Base-by-base conservation (phyloP, 257 asterid genomes). In the Solanum acaule region DNA sequence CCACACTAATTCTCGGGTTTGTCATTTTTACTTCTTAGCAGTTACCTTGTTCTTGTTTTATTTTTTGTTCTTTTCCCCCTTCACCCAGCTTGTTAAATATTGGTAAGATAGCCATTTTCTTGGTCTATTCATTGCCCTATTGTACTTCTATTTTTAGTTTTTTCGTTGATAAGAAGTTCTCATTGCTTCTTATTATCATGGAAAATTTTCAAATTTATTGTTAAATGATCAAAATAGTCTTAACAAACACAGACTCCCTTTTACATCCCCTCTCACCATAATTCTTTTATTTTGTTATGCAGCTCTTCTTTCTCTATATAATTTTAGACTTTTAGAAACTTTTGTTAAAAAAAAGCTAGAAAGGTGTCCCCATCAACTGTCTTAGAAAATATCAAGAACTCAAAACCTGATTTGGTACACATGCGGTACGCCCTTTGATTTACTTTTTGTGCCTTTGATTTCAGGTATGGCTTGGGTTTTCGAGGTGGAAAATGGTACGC, bases 381-480 rank as follows among this genome's bases (percentile, higher is more conserved):
- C 10, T 37, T 40, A 2, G 59, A 78, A 40, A 38, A 40, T 78
- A 22, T 14, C 35, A 42, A 79, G 65, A 27, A 27, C 16, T 44
- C 14, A 8, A 10, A 46, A 44, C 27, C 29, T 46, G 44, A 25
- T 81, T 81, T 31, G 7, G 5, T 42, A 7, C 63, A 15, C 63
- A 16, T 18, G 31, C 29, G 14, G 70, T 10, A 63, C 0, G 0
- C 42, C 42, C 42, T 18, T 81, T 49, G 16, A 70, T 78, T 13
- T 78, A 10, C 63, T 61, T n/a, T 59, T 25, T 38, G 31, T 61
- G 52, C 25, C 65, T 38, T 72, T 77, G 76, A 29, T 72, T 93
- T 88, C 93, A 96, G 99, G 90, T 96, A 92, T 49, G 90, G 93
- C 65, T 92, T 95, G 92, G 99, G 99, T 70, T 96, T 98, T 98